A percentile compares a stretch with the other conserved stretches of the same genome.
Conservation (phyloP, 23 red algal species). For the Pyropia haitanensis region DNA sequence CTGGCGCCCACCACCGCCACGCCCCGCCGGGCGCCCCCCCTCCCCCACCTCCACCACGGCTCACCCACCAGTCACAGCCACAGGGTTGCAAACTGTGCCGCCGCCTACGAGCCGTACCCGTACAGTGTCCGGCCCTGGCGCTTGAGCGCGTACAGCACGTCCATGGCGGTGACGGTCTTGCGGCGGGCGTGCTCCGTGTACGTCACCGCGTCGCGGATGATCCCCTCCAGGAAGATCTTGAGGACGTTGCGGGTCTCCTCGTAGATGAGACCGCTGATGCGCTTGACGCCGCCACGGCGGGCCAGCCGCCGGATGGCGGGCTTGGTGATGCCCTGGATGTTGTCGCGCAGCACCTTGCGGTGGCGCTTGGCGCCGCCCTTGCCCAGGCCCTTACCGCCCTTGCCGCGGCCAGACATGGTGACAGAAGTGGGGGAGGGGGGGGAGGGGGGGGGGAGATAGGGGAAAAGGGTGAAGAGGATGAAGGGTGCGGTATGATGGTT, state of each 20-base stretch:
- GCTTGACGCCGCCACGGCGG: constrained; percentile 82
- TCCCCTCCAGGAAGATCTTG: constrained; percentile 52
- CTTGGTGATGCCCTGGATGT: constrained; percentile 99
- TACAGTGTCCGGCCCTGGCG: constrained; percentile 74
- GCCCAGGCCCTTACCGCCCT: constrained; percentile 97
- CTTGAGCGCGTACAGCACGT: constrained; percentile 97
- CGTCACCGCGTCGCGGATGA: constrained; percentile 73
- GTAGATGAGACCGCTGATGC: constrained; percentile 84
- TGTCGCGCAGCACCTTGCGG: constrained; percentile 94
- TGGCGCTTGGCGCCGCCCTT: constrained; percentile 99
- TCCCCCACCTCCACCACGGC: too few relatives aligned
- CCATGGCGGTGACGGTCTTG: constrained; percentile 95
- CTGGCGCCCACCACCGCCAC: too few relatives aligned
- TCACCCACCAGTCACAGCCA: too few relatives aligned
- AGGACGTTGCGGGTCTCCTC: constrained; percentile 76
- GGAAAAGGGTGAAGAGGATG: too few relatives aligned
- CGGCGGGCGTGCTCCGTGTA: constrained; percentile 92
- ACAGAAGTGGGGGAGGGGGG: too few relatives aligned
- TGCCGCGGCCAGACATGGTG: constrained; percentile 94
- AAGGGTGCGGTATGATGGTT: too few relatives aligned
- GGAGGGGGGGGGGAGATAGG: too few relatives aligned
- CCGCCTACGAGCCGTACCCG: too few relatives aligned
- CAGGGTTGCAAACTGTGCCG: too few relatives aligned
- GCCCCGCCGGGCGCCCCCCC: too few relatives aligned
- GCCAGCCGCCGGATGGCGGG: constrained; percentile 88